Percentiles rank a stretch among this genome's conserved stretches.
Evolutionary conservation across 129 eudicot species (phyloP).

Genomic region (Sambucus nigra): DNA sequence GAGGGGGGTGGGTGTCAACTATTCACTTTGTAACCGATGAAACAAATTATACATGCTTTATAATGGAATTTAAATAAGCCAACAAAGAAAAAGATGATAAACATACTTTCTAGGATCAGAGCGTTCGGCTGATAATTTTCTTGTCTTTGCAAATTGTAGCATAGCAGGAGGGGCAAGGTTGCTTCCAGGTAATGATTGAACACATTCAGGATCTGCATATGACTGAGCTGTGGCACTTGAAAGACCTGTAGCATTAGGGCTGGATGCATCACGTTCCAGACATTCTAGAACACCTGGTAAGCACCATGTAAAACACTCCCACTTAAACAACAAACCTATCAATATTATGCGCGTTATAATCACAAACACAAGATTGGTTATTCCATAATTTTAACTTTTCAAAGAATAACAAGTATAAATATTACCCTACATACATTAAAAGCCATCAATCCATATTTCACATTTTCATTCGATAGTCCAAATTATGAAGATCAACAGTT

Average conservation of each 20-base stretch:
- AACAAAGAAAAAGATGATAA: not conserved
- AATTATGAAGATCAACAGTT: no score
- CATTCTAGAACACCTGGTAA: conserved; percentile 29
- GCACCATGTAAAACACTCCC: not conserved
- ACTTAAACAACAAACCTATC: no score
- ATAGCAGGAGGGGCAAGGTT: conserved; percentile 46
- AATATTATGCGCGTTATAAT: no score
- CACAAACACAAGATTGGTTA: not conserved
- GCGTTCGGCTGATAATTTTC: conserved; percentile 67
- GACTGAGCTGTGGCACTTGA: conserved; percentile 45
- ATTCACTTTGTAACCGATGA: no score
- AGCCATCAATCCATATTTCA: no score
- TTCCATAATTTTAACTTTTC: not conserved
- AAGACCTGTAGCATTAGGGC: conserved; percentile 30
- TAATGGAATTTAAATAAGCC: not conserved
- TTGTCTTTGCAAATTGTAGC: conserved; percentile 74
- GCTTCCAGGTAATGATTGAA: conserved; percentile 54
- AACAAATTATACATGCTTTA: no score
- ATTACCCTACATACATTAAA: no score
- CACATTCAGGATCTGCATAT: conserved; percentile 52
- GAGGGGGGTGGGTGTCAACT: no score
- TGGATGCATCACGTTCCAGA: conserved; percentile 39
- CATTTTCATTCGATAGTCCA: no score
- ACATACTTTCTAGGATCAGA: conserved; percentile 61
- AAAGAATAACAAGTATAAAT: no score